Evolutionary conservation across 1,139 yeast species (phyloP), one percentile per base, ranked within the genome.

Genomic region (Debaryomycetaceae sp.): DNA sequence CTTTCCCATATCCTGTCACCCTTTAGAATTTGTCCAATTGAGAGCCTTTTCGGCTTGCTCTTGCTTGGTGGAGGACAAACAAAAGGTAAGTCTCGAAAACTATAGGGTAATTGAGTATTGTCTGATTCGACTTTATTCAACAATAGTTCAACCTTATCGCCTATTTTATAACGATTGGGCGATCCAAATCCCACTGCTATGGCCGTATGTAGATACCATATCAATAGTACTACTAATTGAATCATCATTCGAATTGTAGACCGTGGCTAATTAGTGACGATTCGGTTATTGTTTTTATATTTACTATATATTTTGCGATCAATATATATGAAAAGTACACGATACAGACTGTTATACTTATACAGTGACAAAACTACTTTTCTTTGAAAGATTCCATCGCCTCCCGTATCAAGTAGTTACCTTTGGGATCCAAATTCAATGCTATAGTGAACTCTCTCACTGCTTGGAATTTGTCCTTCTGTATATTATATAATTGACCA

Each of bases 391-490:
- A 60, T 56, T 87, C 95, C 70, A 90, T 74, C 1, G 96, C 96
- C 50, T 88, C 96, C 52, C 88, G 78, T 23, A 93, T 88, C 49
- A 89, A 71, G 57, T 88, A 95, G 45, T 89, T 83, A 0, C 97
- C 97, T 61, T 90, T 91, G 6, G 98, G 98, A 65, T 93, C 98
- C 54, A 93, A 73, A 58, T 89, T 88, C 66, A 89, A 75, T 0
- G 99, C 98, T 41, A 86, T 81, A 0, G 98, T 93, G 55, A 87
- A 88, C 56, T 89, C 95, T 54, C 81, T 81, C 38, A 93, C 80
- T 1, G 99, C 98, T 51, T 78, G 82, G 53, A 80, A 81, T 57
- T 83, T 85, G 52, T 87, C 83, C 34, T 85, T 83, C 52, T 85
- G 80, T 35, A 85, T 78, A 58, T 86, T 87, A 71, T 90, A 89